phyloP scores from a whole-genome alignment of 352 stramenopile genomes.

The Pythium folliculosum region DNA sequence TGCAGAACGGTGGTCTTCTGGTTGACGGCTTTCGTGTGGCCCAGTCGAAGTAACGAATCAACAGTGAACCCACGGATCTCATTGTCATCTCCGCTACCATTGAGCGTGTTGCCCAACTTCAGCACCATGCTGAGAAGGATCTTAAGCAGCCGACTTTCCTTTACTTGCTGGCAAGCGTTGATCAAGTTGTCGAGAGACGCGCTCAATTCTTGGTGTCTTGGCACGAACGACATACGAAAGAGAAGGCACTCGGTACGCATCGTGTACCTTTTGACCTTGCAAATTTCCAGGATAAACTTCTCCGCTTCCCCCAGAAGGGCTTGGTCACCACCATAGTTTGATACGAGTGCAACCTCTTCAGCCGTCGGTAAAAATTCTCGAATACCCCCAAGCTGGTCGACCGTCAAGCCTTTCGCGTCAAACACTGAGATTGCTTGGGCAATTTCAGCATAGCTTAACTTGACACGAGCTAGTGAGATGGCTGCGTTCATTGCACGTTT shows the following conservation, averaged over 20 bases:
- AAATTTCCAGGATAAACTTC: constrained; percentile 89
- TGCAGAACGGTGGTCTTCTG: constrained; percentile 98
- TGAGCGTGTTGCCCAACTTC: constrained; percentile 96
- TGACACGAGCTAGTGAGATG: constrained; percentile 95
- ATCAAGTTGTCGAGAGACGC: constrained; percentile 82
- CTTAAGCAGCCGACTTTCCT: constrained; percentile 91
- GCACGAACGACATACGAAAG: constrained; percentile 75
- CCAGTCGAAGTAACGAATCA: constrained; percentile 92
- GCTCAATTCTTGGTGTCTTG: constrained; percentile 80
- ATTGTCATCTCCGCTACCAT: constrained; percentile 87
- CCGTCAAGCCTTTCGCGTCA: constrained; percentile 56
- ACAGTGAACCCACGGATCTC: constrained; percentile 95
- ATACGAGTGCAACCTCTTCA: constrained; percentile 89
- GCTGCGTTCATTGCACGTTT: constrained; percentile 98
- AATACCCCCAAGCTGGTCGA: constrained; percentile 86
- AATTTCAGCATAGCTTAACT: constrained; percentile 91
- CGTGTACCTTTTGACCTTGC: constrained; percentile 71
- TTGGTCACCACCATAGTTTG: constrained; percentile 74
- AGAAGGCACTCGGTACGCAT: constrained; percentile 79
- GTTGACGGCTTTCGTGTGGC: constrained; percentile 95
- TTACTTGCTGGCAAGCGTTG: constrained; percentile 93
- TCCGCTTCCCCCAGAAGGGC: constrained; percentile 74
- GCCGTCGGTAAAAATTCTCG: constrained; percentile 93
- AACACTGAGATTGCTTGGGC: constrained; percentile 72
- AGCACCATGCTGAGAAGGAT: constrained; percentile 97